Conservation (phyloP, 2,329 filamentous ascomycete species). For the Cladosporium sp. region DNA sequence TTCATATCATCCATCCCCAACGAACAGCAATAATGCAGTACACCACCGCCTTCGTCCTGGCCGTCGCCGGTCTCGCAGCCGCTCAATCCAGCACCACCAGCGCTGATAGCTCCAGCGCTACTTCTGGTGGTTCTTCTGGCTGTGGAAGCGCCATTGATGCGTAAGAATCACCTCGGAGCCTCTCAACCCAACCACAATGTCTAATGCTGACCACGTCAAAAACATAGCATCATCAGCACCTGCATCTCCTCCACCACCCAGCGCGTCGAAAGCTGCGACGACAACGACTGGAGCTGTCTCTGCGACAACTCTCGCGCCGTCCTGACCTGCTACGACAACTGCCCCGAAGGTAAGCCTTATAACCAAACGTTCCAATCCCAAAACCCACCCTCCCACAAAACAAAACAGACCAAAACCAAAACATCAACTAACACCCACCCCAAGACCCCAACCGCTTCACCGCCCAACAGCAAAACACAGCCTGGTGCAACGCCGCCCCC, state of each 20-base stretch:
- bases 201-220: conserved; percentile 11
- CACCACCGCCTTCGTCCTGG: conserved; percentile 26
- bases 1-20: too few relatives aligned
- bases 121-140: conserved; percentile 25
- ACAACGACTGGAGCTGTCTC: conserved; percentile 53
- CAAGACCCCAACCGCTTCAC: conserved; percentile 34
- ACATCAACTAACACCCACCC: background rate
- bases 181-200: conserved; percentile 1
- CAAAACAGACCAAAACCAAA: background rate
- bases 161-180: conserved; percentile 24
- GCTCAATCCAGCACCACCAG: conserved; percentile 36
- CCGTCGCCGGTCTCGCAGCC: conserved; percentile 36
- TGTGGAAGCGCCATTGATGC: conserved; percentile 34
- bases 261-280: conserved; percentile 40
- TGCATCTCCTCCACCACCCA: conserved; percentile 41
- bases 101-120: conserved; percentile 25
- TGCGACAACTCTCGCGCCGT: conserved; percentile 49
- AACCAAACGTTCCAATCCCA: too few relatives aligned
- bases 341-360: conserved; percentile 36
- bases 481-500: conserved; percentile 33
- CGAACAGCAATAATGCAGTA: conserved; percentile 8
- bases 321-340: conserved; percentile 57
- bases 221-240: conserved; percentile 46
- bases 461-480: conserved; percentile 30
- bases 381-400: background rate